A percentile compares a stretch with the other conserved stretches of the same genome.
Evolutionary conservation across 192 early-diverging fungal species (phyloP).

Genomic region (Rhizoclosmatium globosum): DNA sequence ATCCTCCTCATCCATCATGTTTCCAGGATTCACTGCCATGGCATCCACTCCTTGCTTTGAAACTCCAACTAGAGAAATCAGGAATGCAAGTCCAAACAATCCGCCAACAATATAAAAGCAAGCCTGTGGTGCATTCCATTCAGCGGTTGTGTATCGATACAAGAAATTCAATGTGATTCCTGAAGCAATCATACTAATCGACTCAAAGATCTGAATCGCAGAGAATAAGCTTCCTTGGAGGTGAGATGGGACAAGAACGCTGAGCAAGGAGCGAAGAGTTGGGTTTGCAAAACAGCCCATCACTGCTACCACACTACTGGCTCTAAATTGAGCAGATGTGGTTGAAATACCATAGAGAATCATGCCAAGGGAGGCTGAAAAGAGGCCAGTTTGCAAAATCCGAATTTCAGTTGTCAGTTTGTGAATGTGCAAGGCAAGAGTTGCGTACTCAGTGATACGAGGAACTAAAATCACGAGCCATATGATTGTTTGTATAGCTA

Average conservation of each 20-base stretch:
- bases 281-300: slow-evolving; percentile 16
- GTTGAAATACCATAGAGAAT: neutral
- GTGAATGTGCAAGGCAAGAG: neutral
- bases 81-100: neutral
- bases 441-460: neutral
- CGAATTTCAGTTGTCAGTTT: slow-evolving; percentile 1
- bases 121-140: neutral
- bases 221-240: slow-evolving; percentile 24
- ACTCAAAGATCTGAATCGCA: slow-evolving; percentile 23
- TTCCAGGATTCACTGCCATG: slow-evolving; percentile 9
- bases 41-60: slow-evolving; percentile 6
- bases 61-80: neutral
- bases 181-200: neutral
- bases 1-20: neutral
- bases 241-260: neutral
- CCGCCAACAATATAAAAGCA: slow-evolving; percentile 4
- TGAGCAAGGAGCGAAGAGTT: slow-evolving; percentile 12
- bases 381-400: neutral
- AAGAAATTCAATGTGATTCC: neutral
- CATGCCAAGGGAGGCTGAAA: neutral
- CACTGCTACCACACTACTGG: neutral
- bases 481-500: neutral
- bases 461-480: slow-evolving; percentile 21
- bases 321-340: neutral
- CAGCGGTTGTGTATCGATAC: slow-evolving; percentile 16